Conservation (phyloP, 202 grass and related monocot species). For the Carex arenaria region DNA sequence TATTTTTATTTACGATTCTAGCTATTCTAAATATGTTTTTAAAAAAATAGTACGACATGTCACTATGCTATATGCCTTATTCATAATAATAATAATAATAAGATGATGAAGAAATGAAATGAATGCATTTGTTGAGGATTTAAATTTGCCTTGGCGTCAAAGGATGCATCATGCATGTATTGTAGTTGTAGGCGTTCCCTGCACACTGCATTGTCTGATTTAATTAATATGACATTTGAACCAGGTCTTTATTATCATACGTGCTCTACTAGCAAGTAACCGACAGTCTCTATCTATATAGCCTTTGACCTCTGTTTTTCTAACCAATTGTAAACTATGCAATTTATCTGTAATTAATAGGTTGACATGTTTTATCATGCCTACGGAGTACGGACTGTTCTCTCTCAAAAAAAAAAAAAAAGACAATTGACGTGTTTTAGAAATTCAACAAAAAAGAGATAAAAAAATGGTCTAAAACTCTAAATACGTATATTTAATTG, state of each 20-base stretch:
- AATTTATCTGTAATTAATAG: no score
- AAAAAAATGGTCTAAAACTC: no score
- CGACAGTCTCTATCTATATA: neutral
- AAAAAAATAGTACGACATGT: no score
- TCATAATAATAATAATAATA: neutral
- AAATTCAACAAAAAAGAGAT: no score
- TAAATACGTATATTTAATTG: no score
- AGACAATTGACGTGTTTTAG: no score
- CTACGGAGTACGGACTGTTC: no score
- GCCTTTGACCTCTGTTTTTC: neutral
- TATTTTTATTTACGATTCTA: no score
- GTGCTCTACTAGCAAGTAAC: constrained; percentile 13
- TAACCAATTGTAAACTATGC: neutral
- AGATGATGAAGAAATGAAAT: neutral
- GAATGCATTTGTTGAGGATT: neutral
- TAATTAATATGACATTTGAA: constrained; percentile 6
- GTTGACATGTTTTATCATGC: no score
- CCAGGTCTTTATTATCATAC: constrained; percentile 9
- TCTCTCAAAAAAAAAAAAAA: no score
- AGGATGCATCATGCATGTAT: neutral
- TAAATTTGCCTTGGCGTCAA: constrained; percentile 6
- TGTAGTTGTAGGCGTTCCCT: neutral
- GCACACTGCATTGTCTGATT: neutral
- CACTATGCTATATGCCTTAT: no score
- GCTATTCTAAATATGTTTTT: no score